Evolutionary conservation across 2,329 filamentous ascomycete genomes (phyloP), one percentile per base, ranked within the genome.

Genomic region (Cercospora zeina): DNA sequence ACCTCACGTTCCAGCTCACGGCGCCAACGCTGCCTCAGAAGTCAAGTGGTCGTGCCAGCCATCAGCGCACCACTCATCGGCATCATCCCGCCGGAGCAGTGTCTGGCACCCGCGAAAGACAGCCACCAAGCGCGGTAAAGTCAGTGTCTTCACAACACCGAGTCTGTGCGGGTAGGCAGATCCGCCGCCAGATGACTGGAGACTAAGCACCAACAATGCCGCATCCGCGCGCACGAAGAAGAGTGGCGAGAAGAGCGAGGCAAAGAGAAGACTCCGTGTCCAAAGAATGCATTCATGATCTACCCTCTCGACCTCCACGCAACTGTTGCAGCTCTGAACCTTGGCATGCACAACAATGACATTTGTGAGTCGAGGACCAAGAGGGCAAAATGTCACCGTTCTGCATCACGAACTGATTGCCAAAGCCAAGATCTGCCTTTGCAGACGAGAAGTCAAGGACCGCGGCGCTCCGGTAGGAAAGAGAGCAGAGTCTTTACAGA

Each of bases 51-150:
- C 21, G 9, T 24, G 21, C 14, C 4, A 49, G 13, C 42, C 42
- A 49, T 30, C 61, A 76, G 77, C 42, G 79, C 78, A 59, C 77
- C 78, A 49, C 71, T 78, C 54, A 80, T 85, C 71, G 76, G 77
- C 16, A 75, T 85, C 54, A 71, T 80, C 47, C 67, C 75, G 16
- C 79, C 81, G 10, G 69, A 71, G 30, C 64, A 69, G 5, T 85
- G 85, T 68, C 76, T 84, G 51, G 50, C 71, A 9, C 7, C 24
- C 3, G 13, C 9, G 21, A 34, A 3, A 21, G n/a, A 34, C 31
- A 13, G 9, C n/a, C 30, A 3, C 3, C 1, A 33, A 8, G 49
- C 37, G 37, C 54, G 37, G 54, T 45, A 56, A 47, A 56, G 54
- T 56, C 36, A 13, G 36, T 56, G 37, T 33, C 54, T 16, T 3